Percentiles rank a stretch among this genome's conserved stretches.
Evolutionary conservation across 2,329 filamentous ascomycete species (phyloP).

Genomic region (Pseudogymnoascus destructans): DNA sequence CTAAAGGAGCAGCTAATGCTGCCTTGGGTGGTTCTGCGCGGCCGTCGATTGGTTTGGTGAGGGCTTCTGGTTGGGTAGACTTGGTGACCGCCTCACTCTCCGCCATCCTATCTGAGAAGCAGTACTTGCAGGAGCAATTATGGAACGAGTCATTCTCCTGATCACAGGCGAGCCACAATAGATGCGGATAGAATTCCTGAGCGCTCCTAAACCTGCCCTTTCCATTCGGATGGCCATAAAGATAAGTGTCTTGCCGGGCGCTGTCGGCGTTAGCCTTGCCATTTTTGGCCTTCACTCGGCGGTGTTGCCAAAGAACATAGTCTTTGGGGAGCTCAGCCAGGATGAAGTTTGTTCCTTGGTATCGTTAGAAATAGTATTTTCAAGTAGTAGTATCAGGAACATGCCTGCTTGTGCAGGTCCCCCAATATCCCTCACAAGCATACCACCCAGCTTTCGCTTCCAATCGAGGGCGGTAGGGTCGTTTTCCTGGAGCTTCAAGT

Average conservation of each 20-base stretch:
- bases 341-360: constrained; percentile 31
- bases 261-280: constrained; percentile 25
- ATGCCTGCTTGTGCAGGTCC: constrained; percentile 18
- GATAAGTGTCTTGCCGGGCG: constrained; percentile 44
- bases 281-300: constrained; percentile 20
- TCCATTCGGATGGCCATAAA: constrained; percentile 46
- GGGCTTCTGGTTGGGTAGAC: not conserved
- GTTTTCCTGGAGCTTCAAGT: constrained; percentile 35
- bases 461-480: constrained; percentile 43
- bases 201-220: constrained; percentile 46
- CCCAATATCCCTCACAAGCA: constrained; percentile 39
- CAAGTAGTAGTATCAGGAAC: constrained; percentile 12
- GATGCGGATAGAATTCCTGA: constrained; percentile 46
- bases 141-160: constrained; percentile 34
- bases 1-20: not conserved
- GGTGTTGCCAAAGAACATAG: constrained; percentile 45
- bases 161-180: constrained; percentile 43
- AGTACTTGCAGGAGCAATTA: constrained; percentile 45
- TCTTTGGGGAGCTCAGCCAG: constrained; percentile 40
- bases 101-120: constrained; percentile 34
- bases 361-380: constrained; percentile 16
- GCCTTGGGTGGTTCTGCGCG: constrained; percentile 2
- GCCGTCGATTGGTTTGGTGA: not conserved
- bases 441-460: constrained; percentile 45
- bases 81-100: constrained; percentile 27